Evolutionary conservation across 768 basidiomycete species (phyloP), one percentile per base, ranked within the genome.

Genomic region (Termitomyces titanicus): DNA sequence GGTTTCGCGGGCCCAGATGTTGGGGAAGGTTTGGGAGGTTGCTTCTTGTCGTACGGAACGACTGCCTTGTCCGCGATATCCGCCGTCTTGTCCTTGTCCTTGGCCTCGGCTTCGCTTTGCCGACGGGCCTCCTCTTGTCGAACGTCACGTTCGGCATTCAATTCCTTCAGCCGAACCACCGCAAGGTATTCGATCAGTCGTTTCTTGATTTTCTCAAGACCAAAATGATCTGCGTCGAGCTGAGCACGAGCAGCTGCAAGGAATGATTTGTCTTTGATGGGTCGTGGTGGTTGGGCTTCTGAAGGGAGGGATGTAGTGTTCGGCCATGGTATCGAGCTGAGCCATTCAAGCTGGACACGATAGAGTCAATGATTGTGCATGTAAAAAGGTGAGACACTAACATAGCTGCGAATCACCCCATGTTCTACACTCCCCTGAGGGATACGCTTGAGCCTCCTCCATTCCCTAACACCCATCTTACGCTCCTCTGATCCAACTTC

Each of bases 141-240:
- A n/a, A 56, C 60, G 39, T 71, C 71, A 33, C 68, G 67, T 34
- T 72, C 76, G 2, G 73, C 74, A 54, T 76, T 78, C 53, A 79
- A 63, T 61, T 80, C 78, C 63, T 78, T 76, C 47, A 81, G 71
- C 56, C 92, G 74, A 33, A 95, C 86, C 11, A 97, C 89, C 0
- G 92, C 94, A 38, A 98, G 81, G 67, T 93, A 97, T 64, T 97
- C 95, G 44, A 96, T 89, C 3, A 96, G 70, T 10, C 94, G 79
- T 59, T 90, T 86, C 78, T 97, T 98, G 68, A 98, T 88, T 68
- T 90, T 92, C 55, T 94, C 92, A 17, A 98, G 75, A 1, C 95
- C 95, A 62, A 86, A 96, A 68, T 98, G 94, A 56, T 96, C 94
- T 12, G 84, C 78, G 62, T 98, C 94, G 9, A 98, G 82, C 65